phyloP scores from a whole-genome alignment of 1,284 basidiomycete genomes.

The Vanrija pseudolonga region DNA sequence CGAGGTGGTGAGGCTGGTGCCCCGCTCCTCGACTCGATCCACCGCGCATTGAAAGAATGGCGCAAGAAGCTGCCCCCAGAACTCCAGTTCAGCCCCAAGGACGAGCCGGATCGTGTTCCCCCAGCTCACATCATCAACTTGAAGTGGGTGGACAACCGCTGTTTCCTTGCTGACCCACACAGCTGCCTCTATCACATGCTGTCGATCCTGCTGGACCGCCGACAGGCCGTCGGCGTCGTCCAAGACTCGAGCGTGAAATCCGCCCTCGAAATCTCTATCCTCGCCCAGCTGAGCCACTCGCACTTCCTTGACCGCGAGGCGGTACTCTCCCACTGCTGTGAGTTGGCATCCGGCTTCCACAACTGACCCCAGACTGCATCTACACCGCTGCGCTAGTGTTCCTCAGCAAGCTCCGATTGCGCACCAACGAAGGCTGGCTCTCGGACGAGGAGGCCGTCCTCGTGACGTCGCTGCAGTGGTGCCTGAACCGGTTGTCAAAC shows the following conservation, averaged over 20 bases:
- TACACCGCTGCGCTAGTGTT: background rate
- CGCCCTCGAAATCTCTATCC: background rate
- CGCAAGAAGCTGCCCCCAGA: background rate
- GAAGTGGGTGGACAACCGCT: background rate
- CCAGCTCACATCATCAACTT: conserved; percentile 6
- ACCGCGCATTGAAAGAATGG: background rate
- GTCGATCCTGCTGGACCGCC: background rate
- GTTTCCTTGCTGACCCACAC: background rate
- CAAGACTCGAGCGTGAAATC: background rate
- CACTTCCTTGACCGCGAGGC: background rate
- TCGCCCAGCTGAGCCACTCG: background rate
- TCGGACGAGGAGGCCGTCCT: background rate
- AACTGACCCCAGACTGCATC: conserved; percentile 2
- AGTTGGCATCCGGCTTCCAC: background rate
- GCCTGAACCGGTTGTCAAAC: background rate
- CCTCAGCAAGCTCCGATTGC: background rate
- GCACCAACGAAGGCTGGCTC: background rate
- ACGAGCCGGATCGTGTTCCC: background rate
- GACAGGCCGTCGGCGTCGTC: background rate
- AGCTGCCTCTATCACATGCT: conserved; percentile 5
- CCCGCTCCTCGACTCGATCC: background rate
- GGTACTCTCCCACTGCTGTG: conserved; percentile 5
- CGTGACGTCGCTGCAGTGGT: background rate
- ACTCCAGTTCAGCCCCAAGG: background rate
- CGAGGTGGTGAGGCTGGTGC: conserved; percentile 2